Percentiles rank a stretch among this genome's conserved stretches.
Conservation (phyloP, 1,139 yeast species). For the Geotrichum candidum region DNA sequence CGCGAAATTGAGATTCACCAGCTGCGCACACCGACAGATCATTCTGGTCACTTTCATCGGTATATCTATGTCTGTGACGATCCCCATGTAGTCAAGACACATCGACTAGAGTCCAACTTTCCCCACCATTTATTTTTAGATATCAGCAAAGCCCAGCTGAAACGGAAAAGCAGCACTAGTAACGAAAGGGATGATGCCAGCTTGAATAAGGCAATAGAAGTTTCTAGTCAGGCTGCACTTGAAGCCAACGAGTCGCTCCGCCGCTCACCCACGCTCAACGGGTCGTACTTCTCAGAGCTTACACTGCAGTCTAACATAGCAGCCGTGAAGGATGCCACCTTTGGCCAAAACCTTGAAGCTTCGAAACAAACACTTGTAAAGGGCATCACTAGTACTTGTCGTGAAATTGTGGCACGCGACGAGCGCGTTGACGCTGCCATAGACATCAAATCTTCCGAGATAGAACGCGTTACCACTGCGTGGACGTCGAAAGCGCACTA, state of each 20-base stretch:
- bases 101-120: background rate
- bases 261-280: slow-evolving; percentile 30
- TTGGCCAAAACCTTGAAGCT: background rate
- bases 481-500: slow-evolving; percentile 38
- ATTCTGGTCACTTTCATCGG: background rate
- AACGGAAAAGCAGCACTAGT: background rate
- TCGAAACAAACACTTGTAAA: slow-evolving; percentile 1
- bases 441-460: slow-evolving; percentile 18
- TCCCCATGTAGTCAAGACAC: background rate
- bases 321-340: slow-evolving; percentile 21
- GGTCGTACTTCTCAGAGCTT: slow-evolving; percentile 25
- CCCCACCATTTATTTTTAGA: slow-evolving; percentile 9
- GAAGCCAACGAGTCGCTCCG: slow-evolving; percentile 28
- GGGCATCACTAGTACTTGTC: slow-evolving; percentile 29
- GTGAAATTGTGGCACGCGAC: slow-evolving; percentile 22
- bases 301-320: slow-evolving; percentile 27
- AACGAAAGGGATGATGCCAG: background rate
- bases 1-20: slow-evolving; percentile 5
- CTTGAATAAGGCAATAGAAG: background rate
- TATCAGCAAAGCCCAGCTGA: background rate
- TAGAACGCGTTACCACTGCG: slow-evolving; percentile 20
- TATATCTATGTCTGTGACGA: slow-evolving; percentile 3
- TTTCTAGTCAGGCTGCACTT: slow-evolving; percentile 26
- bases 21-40: background rate
- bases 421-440: slow-evolving; percentile 19